Percentiles rank a stretch among this genome's conserved stretches.
phyloP scores from a whole-genome alignment of 495 filamentous ascomycete species.

The Terfezia claveryi region DNA sequence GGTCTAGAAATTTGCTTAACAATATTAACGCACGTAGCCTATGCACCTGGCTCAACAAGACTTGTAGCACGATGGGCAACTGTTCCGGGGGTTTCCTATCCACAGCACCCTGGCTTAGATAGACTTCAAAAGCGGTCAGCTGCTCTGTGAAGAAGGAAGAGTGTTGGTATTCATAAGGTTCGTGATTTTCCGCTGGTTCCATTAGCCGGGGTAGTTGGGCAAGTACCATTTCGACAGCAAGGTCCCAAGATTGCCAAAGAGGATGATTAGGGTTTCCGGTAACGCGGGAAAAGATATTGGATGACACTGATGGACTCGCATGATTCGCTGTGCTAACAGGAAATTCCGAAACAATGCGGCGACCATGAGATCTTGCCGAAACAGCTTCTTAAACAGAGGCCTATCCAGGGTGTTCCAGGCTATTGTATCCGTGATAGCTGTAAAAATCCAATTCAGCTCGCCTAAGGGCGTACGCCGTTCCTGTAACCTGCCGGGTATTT shows the following conservation, averaged over 20 bases:
- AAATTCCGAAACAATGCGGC: slow-evolving; percentile 94
- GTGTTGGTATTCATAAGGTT: slow-evolving; percentile 73
- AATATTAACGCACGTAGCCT: slow-evolving; percentile 79
- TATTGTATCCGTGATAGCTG: slow-evolving; percentile 95
- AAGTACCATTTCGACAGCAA: slow-evolving; percentile 91
- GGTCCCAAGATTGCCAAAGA: slow-evolving; percentile 92
- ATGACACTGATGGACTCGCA: slow-evolving; percentile 85
- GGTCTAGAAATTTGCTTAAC: slow-evolving; percentile 78
- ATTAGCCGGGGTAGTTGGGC: slow-evolving; percentile 66
- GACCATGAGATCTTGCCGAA: slow-evolving; percentile 97
- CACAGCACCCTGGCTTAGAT: slow-evolving; percentile 69
- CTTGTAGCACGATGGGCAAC: slow-evolving; percentile 86
- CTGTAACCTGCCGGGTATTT: slow-evolving; percentile 62
- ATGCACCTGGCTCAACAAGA: slow-evolving; percentile 87
- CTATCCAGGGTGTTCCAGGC: slow-evolving; percentile 88
- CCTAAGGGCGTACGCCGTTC: slow-evolving; percentile 89
- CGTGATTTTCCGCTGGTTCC: slow-evolving; percentile 45
- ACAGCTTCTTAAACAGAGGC: slow-evolving; percentile 83
- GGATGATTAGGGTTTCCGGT: slow-evolving; percentile 76
- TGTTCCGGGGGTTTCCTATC: slow-evolving; percentile 76
- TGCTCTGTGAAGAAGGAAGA: slow-evolving; percentile 95
- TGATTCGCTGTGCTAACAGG: slow-evolving; percentile 78
- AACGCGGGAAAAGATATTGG: slow-evolving; percentile 74
- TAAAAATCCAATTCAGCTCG: slow-evolving; percentile 98
- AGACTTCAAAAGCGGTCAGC: slow-evolving; percentile 91